These are phyloP conservation scores for Ceratopteris richardii DNA, from an alignment of 75 land plant genomes.

Conservation along the genomic window DNA sequence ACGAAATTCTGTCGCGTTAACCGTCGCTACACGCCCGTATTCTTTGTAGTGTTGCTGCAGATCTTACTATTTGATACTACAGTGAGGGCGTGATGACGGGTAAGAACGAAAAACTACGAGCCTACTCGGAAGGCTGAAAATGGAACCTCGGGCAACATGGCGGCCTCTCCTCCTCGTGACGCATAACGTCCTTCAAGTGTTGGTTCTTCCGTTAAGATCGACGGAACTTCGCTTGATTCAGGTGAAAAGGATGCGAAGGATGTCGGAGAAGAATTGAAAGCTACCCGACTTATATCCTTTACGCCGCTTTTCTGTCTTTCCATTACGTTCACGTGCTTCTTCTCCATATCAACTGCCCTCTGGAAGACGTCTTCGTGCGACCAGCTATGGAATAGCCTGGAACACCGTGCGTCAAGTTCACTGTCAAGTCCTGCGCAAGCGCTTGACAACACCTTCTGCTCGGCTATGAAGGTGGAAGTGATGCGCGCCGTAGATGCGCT, in stretches of 20 bases:
- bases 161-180: constrained; percentile 38
- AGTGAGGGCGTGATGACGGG: constrained; percentile 32
- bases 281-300: too few relatives aligned
- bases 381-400: constrained; percentile 9
- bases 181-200: constrained; percentile 29
- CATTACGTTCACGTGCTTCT: neutral
- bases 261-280: too few relatives aligned
- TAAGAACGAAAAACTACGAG: constrained; percentile 51
- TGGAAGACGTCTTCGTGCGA: constrained; percentile 2
- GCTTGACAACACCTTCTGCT: too few relatives aligned
- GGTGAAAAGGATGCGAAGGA: constrained; percentile 16
- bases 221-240: constrained; percentile 30
- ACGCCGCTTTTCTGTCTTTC: too few relatives aligned
- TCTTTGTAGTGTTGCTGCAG: too few relatives aligned
- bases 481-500: too few relatives aligned
- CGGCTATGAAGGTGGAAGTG: too few relatives aligned
- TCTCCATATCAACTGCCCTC: neutral
- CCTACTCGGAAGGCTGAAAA: constrained; percentile 43
- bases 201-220: constrained; percentile 34
- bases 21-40: too few relatives aligned
- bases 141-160: constrained; percentile 62
- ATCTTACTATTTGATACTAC: constrained; percentile 30
- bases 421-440: constrained; percentile 14
- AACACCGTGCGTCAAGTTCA: neutral
- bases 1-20: too few relatives aligned